phyloP scores from a whole-genome alignment of 768 basidiomycete species.

The Nidularia pulvinata region DNA sequence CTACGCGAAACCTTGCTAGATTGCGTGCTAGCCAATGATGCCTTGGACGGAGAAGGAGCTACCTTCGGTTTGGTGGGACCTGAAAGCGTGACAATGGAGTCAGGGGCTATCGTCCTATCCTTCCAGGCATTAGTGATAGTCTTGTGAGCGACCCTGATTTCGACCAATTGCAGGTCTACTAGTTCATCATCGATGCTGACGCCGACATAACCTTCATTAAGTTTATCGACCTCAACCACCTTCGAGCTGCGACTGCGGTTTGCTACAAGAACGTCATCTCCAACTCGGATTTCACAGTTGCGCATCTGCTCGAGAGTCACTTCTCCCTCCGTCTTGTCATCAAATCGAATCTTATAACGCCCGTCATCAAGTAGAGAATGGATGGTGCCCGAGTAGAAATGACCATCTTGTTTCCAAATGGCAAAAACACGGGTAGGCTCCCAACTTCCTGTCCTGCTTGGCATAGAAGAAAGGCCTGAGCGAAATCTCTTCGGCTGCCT shows the following conservation, averaged over 20 bases:
- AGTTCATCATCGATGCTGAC: slow-evolving; percentile 38
- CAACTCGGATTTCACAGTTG: slow-evolving; percentile 41
- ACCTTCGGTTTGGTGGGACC: slow-evolving; percentile 27
- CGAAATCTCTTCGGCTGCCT: slow-evolving; percentile 37
- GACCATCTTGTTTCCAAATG: slow-evolving; percentile 58
- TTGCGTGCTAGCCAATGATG: slow-evolving; percentile 34
- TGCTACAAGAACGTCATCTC: slow-evolving; percentile 53
- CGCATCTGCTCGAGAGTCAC: slow-evolving; percentile 58
- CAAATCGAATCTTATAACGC: slow-evolving; percentile 59
- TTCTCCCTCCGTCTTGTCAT: slow-evolving; percentile 51
- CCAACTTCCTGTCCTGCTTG: slow-evolving; percentile 8
- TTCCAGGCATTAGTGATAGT: slow-evolving; percentile 53
- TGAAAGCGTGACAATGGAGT: slow-evolving; percentile 39
- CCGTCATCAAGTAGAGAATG: slow-evolving; percentile 25
- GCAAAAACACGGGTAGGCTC: slow-evolving; percentile 67
- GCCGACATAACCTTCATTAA: slow-evolving; percentile 24
- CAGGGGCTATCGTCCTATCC: slow-evolving; percentile 42
- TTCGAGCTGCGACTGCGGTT: slow-evolving; percentile 25
- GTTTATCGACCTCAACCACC: slow-evolving; percentile 26
- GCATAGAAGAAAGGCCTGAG: slow-evolving; percentile 25
- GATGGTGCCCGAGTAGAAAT: slow-evolving; percentile 63
- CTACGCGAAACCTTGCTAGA: slow-evolving; percentile 26
- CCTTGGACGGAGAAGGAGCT: slow-evolving; percentile 49
- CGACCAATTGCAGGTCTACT: slow-evolving; percentile 26
- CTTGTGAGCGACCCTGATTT: slow-evolving; percentile 50